Evolutionary conservation across 192 early-diverging fungal species (phyloP), one percentile per base, ranked within the genome.

Genomic region (Funneliformis geosporum): DNA sequence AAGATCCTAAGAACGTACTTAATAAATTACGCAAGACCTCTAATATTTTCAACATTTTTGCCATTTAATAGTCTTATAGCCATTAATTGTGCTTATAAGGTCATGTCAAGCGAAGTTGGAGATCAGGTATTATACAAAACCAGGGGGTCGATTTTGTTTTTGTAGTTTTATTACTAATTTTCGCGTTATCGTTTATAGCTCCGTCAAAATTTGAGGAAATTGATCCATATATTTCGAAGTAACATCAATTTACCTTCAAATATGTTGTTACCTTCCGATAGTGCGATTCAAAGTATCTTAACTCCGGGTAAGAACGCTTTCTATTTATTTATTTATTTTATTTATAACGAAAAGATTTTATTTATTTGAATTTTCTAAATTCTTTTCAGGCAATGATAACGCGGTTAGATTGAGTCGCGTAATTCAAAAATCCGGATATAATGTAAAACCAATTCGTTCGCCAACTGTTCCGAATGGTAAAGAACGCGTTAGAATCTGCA

Each of bases 401-500:
- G 89, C 8, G 10, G 77, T 79, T n/a, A 60, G 39, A 40, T 42
- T 79, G 60, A 59, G 77, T 60, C 85, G 66, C 79, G 81, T 87
- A n/a, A 84, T 88, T 50, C 65, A 80, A 12, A 43, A 60, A 21
- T 81, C 81, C 2, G 87, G 91, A 0, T 89, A 91, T 33, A 94
- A 91, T 82, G 93, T 94, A 14, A 88, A 92, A 25, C 91, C 95
- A 0, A 95, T 96, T 60, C 83, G 91, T 4, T 93, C 90, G 6
- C 95, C 95, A 6, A 95, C 94, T 9, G 95, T 96, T 0, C 91
- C 94, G 2, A 86, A 85, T 60, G 95, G 95, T 0, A 85, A 86
- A 42, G 95, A 96, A 76, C 88, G 95, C 6, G 86, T 96, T n/a
- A 85, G 95, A 4, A 92, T 96, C n/a, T 96, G 95, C 81, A 70